Evolutionary conservation across 805 yeast species (phyloP), one percentile per base, ranked within the genome.

Genomic region (Kuraishia capsulata): DNA sequence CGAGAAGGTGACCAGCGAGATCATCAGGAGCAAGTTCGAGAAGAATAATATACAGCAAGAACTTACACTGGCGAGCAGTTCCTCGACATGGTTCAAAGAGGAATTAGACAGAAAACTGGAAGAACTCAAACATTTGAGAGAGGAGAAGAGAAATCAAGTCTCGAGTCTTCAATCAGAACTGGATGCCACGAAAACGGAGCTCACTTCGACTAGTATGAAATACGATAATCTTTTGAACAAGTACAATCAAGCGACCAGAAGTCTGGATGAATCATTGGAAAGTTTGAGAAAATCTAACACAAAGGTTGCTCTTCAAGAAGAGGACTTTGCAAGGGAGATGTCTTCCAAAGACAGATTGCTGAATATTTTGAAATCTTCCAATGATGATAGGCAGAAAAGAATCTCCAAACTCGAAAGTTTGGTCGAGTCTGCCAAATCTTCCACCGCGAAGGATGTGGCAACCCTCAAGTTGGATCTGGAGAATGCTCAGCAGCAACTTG

Each of bases 311-410:
- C 41, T 53, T 1, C 65, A 66, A 29, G 69, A 76, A 44, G 73
- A 68, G 26, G 72, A 68, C 28, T 76, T 75, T 48, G 46, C 69
- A 16, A 68, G 69, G 24, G 88, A 81, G 50, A 69, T 78, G 58
- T 54, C 73, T 2, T 57, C 74, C 33, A 85, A 81, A 53, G 79
- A 79, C 36, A 75, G 82, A 36, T 56, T 79, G 29, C 62, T 75
- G 4, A 75, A 71, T 32, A 59, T 83, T 14, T 63, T 80, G 39
- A 76, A 78, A 37, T 70, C 65, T 36, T 57, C 76, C 0, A 67
- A 74, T 5, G 63, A 64, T 3, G 81, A 78, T 38, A 65, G 77
- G 17, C 61, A 65, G 33, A 56, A 57, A 2, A 65, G 89, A 40
- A 67, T 82, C 6, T 50, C 54, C 1, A 73, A 75, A 37, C 58